Conservation (phyloP, 2,329 filamentous ascomycete species). For the Neonectria coccinea region DNA sequence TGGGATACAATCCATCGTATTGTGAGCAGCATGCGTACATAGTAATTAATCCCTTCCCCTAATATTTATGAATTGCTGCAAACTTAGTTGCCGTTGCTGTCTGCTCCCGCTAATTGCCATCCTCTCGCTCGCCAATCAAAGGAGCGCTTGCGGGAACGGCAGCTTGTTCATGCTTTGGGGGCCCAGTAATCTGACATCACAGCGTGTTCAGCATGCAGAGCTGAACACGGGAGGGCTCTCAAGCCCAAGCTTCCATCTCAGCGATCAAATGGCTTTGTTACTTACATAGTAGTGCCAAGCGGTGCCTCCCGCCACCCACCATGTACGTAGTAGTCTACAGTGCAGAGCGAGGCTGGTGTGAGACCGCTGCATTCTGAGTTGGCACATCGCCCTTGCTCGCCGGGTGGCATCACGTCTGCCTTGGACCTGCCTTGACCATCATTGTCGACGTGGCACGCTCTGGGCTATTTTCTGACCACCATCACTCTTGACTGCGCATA, state of each 20-base stretch:
- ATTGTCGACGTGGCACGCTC: slow-evolving; percentile 27
- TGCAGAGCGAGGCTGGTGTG: slow-evolving; percentile 5
- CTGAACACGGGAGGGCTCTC: neutral
- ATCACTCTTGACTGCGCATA: slow-evolving; percentile 12
- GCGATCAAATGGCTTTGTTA: slow-evolving; percentile 13
- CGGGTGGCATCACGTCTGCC: slow-evolving; percentile 4
- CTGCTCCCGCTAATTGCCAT: slow-evolving; percentile 1
- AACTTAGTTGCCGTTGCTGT: neutral
- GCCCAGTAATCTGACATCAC: slow-evolving; percentile 18
- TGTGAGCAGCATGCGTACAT: slow-evolving; percentile 3
- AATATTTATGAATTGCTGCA: neutral
- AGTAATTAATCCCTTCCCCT: slow-evolving; percentile 11
- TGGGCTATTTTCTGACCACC: slow-evolving; percentile 19
- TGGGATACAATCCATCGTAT: neutral
- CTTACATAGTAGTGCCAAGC: neutral
- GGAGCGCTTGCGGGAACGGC: slow-evolving; percentile 8
- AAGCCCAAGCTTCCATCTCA: neutral
- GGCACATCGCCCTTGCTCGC: slow-evolving; percentile 13
- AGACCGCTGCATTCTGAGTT: slow-evolving; percentile 24
- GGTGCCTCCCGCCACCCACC: neutral
- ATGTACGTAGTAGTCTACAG: too few species aligned
- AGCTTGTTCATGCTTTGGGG: slow-evolving; percentile 20
- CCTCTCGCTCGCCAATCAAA: slow-evolving; percentile 18
- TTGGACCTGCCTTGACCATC: slow-evolving; percentile 8
- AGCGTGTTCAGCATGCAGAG: slow-evolving; percentile 3